phyloP scores from a whole-genome alignment of 2,329 filamentous ascomycete genomes.

The Sclerotinia spermophila region DNA sequence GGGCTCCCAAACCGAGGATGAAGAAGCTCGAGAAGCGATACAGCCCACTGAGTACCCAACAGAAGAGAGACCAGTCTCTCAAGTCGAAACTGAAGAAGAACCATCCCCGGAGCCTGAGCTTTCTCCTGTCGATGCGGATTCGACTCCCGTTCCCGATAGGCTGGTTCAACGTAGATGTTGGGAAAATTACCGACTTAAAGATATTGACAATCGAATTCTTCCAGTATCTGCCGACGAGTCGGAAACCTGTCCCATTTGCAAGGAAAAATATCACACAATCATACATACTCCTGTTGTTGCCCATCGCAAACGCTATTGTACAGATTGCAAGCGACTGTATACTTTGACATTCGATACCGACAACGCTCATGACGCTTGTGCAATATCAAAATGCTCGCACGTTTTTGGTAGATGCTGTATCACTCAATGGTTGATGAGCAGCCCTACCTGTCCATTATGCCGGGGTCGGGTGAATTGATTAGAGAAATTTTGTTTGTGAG shows the following conservation, averaged over 20 bases:
- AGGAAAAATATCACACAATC: neutral
- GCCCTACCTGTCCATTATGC: neutral
- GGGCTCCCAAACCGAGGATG: neutral
- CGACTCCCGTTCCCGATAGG: neutral
- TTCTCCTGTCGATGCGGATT: neutral
- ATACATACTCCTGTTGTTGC: neutral
- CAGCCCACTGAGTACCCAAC: neutral
- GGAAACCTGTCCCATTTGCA: neutral
- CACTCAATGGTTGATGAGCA: neutral
- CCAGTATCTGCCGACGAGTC: neutral
- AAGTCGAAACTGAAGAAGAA: neutral
- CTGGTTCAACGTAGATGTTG: neutral
- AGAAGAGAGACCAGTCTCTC: neutral
- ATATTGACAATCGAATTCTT: neutral
- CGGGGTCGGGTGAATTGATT: neutral
- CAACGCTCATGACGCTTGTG: neutral
- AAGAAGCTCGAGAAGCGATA: neutral
- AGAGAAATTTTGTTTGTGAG: neutral
- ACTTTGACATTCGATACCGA: neutral
- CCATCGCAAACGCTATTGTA: neutral
- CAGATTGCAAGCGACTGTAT: neutral
- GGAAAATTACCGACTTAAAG: neutral
- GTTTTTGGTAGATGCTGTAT: constrained; percentile 1
- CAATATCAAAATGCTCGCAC: neutral
- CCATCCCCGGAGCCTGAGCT: neutral